Conservation (phyloP, 2,329 filamentous ascomycete genomes). For the Coleophoma eucalyptorum region DNA sequence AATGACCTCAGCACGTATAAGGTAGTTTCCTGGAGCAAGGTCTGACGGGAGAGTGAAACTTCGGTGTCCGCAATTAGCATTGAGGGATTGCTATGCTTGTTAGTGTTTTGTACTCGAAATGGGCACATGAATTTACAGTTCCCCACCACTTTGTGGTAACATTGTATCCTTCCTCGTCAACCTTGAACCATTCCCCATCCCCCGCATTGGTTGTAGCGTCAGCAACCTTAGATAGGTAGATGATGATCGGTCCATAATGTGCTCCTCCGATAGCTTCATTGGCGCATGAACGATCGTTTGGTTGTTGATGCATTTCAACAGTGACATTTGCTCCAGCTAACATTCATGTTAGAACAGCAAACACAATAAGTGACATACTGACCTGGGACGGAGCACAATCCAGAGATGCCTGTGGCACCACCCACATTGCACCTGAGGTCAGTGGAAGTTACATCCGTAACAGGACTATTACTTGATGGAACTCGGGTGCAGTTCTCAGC, state of each 20-base stretch:
- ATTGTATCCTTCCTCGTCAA: constrained; percentile 27
- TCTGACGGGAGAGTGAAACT: constrained; percentile 46
- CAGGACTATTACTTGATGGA: constrained; percentile 46
- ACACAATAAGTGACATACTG: not conserved
- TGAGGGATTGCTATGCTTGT: constrained; percentile 19
- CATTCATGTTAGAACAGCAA: not conserved
- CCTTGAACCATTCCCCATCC: constrained; percentile 47
- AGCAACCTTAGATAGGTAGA: constrained; percentile 46
- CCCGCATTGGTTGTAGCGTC: constrained; percentile 42
- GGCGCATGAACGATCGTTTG: constrained; percentile 39
- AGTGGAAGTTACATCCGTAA: constrained; percentile 42
- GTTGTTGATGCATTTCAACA: constrained; percentile 55
- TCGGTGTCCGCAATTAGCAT: constrained; percentile 37
- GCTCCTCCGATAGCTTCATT: constrained; percentile 49
- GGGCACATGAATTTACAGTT: constrained; percentile 7
- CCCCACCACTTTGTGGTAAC: constrained; percentile 12
- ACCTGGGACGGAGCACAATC: constrained; percentile 22
- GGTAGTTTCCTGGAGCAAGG: constrained; percentile 49
- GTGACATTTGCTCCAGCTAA: constrained; percentile 42
- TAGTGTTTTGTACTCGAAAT: not conserved
- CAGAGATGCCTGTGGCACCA: constrained; percentile 28
- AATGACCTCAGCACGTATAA: constrained; percentile 50
- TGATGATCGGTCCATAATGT: constrained; percentile 49
- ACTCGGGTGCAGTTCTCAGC: constrained; percentile 43
- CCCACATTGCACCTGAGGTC: constrained; percentile 47